Evolutionary conservation across 306 rosid species (phyloP), one percentile per base, ranked within the genome.

Genomic region (Begonia peltatifolia): DNA sequence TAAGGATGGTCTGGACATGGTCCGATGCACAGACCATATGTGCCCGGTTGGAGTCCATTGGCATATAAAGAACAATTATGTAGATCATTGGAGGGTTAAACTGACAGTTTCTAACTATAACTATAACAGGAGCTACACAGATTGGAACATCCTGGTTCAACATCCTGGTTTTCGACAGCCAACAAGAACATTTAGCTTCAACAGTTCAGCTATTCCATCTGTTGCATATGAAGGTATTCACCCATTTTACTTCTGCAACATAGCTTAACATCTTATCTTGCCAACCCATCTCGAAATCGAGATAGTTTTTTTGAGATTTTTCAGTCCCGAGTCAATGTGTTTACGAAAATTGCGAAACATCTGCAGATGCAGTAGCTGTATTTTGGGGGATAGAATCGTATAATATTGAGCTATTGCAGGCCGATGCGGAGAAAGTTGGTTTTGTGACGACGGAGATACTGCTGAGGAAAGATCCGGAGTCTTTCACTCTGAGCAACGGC

Each of bases 1-100:
- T 6, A 63, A 8, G 1, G 16, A 23, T 14, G 41, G 69, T 49
- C 15, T 23, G 1, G 60, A 60, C 56, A 18, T 41, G 15, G 62
- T 81, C 36, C 58, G 59, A 67, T 84, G 96, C 68, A 81, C 79
- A 0, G 75, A 73, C 42, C 94, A 84, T 61, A 84, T 87, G 94
- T 84, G 94, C 63, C 96, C 85, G 9, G 55, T 81, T 70, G 71
- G 67, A 69, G 82, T 87, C 41, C 94, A 87, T 61, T 81, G 94
- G 94, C 94, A 87, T 73, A 22, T 84, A 51, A 81, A 73, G 69
- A 77, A 58, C 58, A 87, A 74, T 64, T 84, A 84, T 56, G 57
- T 74, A 71, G 55, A 71, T 47, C 68, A 81, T 4, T 81, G 96
- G 96, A 81, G 87, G 58, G 75, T 81, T 38, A 87, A 87, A 71